Evolutionary conservation across 2,329 filamentous ascomycete genomes (phyloP), one percentile per base, ranked within the genome.

Genomic region (Colletotrichum aenigma): DNA sequence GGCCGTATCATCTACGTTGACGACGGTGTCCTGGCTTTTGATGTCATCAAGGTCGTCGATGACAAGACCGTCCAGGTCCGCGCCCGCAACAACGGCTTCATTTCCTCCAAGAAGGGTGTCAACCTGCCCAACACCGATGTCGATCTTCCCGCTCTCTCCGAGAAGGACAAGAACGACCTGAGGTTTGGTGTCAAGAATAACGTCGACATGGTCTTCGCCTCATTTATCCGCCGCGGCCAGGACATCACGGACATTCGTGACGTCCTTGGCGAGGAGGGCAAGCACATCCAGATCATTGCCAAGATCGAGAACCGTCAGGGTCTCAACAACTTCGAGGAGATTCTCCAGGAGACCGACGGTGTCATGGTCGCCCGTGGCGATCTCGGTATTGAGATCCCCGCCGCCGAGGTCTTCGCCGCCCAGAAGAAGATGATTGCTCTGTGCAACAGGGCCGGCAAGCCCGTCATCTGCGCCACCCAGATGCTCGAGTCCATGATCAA

Each of bases 341-440:
- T 99, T 83, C 93, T 99, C 76, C 91, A 92, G 84, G 95, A 96
- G 89, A 98, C 97, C 7, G 97, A 99, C 86, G 97, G 97, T 91
- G 96, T 99, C 89, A 99, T 99, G 97, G 97, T 99, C 81, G 97
- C 97, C 83, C 96, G 97, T 92, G 97, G 97, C 89, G 97, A 98
- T 84, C 89, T 98, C 79, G 97, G 97, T 90, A 99, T 99, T 82
- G 97, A 99, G 89, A 99, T 99, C 82, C 96, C 97, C 66, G 96
- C 97, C 77, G 95, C 96, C 79, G 97, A 99, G 91, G 97, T 99
- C 80, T 99, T 99, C 88, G 95, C 98, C 81, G 97, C 97, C 73
- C 97, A 99, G 91, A 99, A 99, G 94, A 99, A 99, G 95, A 96
- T 99, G 92, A 99, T 99, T 87, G 96, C 97, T 88, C 98, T 98